Evolutionary conservation across 352 stramenopile species (phyloP), one percentile per base, ranked within the genome.

Genomic region (Phytopythium vexans): DNA sequence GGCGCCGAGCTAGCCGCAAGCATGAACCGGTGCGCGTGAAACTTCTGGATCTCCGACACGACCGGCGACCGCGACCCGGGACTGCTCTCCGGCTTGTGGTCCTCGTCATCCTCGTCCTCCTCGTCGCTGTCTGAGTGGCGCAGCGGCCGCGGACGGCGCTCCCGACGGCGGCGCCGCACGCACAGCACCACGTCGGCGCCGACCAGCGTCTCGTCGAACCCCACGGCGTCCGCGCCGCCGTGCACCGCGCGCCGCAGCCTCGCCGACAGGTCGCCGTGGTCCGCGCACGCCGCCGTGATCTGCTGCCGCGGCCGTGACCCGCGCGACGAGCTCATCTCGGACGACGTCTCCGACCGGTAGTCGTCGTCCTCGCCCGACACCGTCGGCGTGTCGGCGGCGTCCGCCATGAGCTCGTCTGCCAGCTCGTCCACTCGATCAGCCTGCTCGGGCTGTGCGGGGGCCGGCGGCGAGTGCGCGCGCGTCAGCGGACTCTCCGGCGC

Each of bases 11-110:
- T 92, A 3, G 82, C 79, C n/a, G 81, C 81, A 2, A 94, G 64
- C 67, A 94, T 86, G 65, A 94, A 94, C 3, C 81, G 65, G 45
- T 94, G 85, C 2, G 82, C 81, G 41, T 91, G 67, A 42, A 93
- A 93, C 15, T 46, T 49, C 21, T 52, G 34, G 44, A 58, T 39
- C 5, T 41, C 32, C 44, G 48, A 45, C 14, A n/a, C n/a, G 15
- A 27, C 2, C 21, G 21, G 21, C 12, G 33, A 47, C 49, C 49
- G 9, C 34, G 54, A 42, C 43, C 36, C 15, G 10, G 31, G 47
- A 7, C 31, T 8, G 21, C 21, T 27, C 21, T 27, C 21, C 14
- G 37, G 14, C 15, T 42, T 12, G 6, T 7, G 7, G 35, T 5
- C 44, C 31, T 39, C 37, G 14, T 44, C 15, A 31, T 34, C 31